phyloP scores from a whole-genome alignment of 768 basidiomycete genomes.

The Tephrocybe sp. region DNA sequence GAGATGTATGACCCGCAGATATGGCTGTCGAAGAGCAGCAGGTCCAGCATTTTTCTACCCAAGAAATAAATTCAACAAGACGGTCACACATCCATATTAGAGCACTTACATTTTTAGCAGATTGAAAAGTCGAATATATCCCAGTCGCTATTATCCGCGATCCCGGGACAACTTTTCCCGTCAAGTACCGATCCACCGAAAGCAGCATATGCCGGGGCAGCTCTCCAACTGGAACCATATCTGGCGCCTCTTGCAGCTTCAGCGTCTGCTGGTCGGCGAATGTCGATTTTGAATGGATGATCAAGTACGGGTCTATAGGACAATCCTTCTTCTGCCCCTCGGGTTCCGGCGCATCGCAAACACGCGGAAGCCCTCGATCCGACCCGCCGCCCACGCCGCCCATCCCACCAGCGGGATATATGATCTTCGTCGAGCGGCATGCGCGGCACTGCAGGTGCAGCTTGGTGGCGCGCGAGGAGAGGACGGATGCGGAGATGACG shows the following conservation, averaged over 20 bases:
- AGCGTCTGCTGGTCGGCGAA: conserved; percentile 97
- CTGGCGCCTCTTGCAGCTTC: conserved; percentile 97
- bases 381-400: conserved; percentile 88
- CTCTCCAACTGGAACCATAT: conserved; percentile 99
- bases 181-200: conserved; percentile 87
- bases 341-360: conserved; percentile 78
- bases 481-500: conserved; percentile 93
- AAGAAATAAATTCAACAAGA: background rate
- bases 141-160: conserved; percentile 95
- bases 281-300: conserved; percentile 89
- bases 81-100: background rate
- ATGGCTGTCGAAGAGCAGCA: conserved; percentile 90
- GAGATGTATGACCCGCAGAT: conserved; percentile 90
- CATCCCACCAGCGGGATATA: conserved; percentile 76
- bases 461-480: conserved; percentile 91
- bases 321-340: conserved; percentile 94
- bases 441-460: conserved; percentile 92
- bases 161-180: conserved; percentile 92
- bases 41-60: conserved; percentile 76
- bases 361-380: conserved; percentile 81
- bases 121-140: conserved; percentile 95
- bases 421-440: conserved; percentile 76
- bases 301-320: conserved; percentile 93
- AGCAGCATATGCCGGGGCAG: conserved; percentile 93
- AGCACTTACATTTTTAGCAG: conserved; percentile 71